These are phyloP conservation scores for Cinnamomum micranthum DNA, from an alignment of 164 flowering plant genomes.

Conservation along the genomic window DNA sequence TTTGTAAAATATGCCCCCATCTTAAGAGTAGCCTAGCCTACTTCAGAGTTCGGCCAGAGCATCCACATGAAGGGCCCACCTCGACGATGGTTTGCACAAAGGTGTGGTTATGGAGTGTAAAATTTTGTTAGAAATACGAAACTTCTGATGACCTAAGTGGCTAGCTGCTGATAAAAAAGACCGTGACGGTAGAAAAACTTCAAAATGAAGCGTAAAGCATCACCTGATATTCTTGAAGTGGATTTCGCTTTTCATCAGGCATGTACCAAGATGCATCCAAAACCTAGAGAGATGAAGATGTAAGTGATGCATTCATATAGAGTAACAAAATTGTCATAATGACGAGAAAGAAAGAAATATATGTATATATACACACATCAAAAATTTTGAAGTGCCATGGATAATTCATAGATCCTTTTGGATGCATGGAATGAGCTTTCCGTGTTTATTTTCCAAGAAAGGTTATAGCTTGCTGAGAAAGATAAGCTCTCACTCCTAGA, in stretches of 20 bases:
- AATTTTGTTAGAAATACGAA: neutral
- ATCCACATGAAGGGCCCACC: neutral
- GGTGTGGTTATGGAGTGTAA: too few relatives aligned
- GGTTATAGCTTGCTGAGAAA: too few relatives aligned
- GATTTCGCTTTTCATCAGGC: constrained; percentile 97
- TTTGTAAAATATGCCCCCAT: neutral
- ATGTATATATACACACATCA: too few relatives aligned
- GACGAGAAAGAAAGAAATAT: too few relatives aligned
- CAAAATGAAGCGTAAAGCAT: constrained; percentile 2
- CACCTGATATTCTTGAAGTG: constrained; percentile 97
- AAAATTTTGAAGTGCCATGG: too few relatives aligned
- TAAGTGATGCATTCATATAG: neutral
- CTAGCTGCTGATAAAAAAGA: neutral
- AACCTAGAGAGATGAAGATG: constrained; percentile 40
- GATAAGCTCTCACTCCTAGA: too few relatives aligned
- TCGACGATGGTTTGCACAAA: neutral
- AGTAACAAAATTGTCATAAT: too few relatives aligned
- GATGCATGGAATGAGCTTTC: too few relatives aligned
- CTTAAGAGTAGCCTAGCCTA: neutral
- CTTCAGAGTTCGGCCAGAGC: neutral
- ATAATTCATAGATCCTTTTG: too few relatives aligned
- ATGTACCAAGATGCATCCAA: constrained; percentile 99
- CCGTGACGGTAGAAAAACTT: neutral
- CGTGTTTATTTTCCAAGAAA: too few relatives aligned
- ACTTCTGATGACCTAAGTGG: neutral